Conservation (phyloP, 2,329 filamentous ascomycete genomes). For the Diaporthe citri region DNA sequence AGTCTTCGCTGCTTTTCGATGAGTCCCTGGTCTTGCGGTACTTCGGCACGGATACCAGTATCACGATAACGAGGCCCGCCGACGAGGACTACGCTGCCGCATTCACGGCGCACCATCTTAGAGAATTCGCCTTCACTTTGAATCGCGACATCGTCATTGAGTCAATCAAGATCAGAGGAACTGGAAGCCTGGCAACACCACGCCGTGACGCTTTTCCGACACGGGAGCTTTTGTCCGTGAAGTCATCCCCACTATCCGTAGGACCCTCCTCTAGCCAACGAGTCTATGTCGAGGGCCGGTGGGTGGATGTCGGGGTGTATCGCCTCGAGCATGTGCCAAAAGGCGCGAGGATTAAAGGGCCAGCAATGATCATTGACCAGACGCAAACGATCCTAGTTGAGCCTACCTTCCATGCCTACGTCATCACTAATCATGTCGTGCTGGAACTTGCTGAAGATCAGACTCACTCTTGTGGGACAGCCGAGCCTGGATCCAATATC, state of each 20-base stretch:
- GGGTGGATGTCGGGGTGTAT: conserved; percentile 68
- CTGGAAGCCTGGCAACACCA: conserved; percentile 35
- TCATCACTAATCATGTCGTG: conserved; percentile 59
- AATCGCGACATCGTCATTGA: conserved; percentile 56
- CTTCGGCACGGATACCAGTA: conserved; percentile 55
- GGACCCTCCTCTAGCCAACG: neutral
- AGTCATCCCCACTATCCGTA: conserved; percentile 25
- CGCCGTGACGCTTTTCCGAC: neutral
- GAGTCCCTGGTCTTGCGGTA: conserved; percentile 60
- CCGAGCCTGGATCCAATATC: conserved; percentile 82
- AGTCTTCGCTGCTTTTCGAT: conserved; percentile 49
- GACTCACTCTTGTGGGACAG: conserved; percentile 60
- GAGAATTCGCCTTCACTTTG: conserved; percentile 57
- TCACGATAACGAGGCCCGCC: conserved; percentile 53
- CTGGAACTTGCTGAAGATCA: conserved; percentile 44
- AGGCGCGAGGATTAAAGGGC: conserved; percentile 71
- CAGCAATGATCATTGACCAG: conserved; percentile 76
- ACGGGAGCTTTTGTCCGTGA: conserved; percentile 43
- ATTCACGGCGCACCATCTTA: conserved; percentile 53
- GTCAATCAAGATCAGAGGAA: conserved; percentile 56
- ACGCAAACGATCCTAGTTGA: conserved; percentile 81
- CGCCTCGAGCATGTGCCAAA: conserved; percentile 68
- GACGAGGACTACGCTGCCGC: conserved; percentile 50
- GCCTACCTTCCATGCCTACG: conserved; percentile 66
- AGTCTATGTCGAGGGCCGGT: conserved; percentile 39